Base-by-base conservation (phyloP, 2,329 filamentous ascomycete species). In the Cytospora chrysosperma region DNA sequence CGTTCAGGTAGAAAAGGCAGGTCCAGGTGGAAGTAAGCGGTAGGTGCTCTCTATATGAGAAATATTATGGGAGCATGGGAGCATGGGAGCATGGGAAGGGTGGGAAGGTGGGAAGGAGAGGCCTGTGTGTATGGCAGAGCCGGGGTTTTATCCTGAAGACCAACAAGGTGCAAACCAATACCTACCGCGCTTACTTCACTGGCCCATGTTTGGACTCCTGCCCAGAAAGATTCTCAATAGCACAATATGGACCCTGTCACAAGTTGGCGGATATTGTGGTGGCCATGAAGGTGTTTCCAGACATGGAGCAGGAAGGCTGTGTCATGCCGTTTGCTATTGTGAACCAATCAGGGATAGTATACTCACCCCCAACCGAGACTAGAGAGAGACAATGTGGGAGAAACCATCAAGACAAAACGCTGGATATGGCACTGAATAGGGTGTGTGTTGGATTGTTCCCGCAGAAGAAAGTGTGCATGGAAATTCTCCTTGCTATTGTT, bases 401-500 rank as follows among this genome's bases (percentile, higher is more conserved):
- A 34, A 8, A 24, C 26, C 10, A 27, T 30, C 37, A 32, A 8
- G 7, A 27, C 13, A 19, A 13, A 19, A 52, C n/a, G 32, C 50
- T 56, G 52, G 40, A 58, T 61, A 47, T 61, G 64, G 56, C 15
- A 19, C 10, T 64, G 64, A 63, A 61, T 61, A 49, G 52, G 13
- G 12, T 27, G 32, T 12, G 30, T 21, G 30, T 49, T 56, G 17
- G 43, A 59, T 65, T 65, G 62, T 65, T 57, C 26, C 15, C 32
- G 19, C 2, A 37, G 37, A 49, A 53, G 28, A 43, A 13, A 21
- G 51, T 24, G 9, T n/a, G n/a, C 7, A 12, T 24, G 43, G n/a
- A 24, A 32, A 34, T 13, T 3, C 21, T 9, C 9, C 55, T 63
- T 67, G 32, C 59, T 55, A 67, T 67, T 65, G 65, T 67, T 28